Conservation (phyloP, 257 asterid genomes). For the Parsonsia alboflavescens region DNA sequence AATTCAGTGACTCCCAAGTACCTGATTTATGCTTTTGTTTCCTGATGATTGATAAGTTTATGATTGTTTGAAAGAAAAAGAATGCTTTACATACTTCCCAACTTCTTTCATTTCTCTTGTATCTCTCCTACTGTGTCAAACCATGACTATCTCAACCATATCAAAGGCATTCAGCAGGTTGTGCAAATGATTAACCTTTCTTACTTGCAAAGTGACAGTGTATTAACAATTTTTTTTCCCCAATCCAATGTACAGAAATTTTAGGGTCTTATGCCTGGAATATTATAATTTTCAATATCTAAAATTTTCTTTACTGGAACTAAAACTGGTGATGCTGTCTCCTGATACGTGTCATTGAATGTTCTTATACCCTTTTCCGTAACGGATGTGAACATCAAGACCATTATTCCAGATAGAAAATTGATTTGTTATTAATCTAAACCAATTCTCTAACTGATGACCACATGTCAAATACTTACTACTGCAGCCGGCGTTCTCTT, state of each 20-base stretch:
- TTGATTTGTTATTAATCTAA: background rate
- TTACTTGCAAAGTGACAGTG: background rate
- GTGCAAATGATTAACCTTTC: background rate
- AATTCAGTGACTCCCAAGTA: background rate
- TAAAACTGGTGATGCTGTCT: background rate
- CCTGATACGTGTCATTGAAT: background rate
- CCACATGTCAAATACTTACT: background rate
- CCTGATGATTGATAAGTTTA: background rate
- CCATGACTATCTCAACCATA: background rate
- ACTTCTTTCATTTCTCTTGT: background rate
- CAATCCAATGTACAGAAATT: background rate
- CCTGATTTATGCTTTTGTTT: background rate
- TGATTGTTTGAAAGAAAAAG: background rate
- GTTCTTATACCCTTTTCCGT: background rate
- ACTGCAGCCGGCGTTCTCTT: slow-evolving; percentile 71
- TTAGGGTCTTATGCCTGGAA: background rate
- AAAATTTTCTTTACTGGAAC: background rate
- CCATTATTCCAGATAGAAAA: background rate
- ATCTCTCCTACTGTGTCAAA: background rate
- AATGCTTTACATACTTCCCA: background rate
- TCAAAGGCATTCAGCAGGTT: background rate
- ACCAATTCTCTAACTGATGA: background rate
- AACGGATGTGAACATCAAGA: background rate
- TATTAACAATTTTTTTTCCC: background rate
- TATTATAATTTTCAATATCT: background rate